A percentile compares a stretch with the other conserved stretches of the same genome.
phyloP scores from a whole-genome alignment of 2,329 filamentous ascomycete species.

The Neonectria sp. region DNA sequence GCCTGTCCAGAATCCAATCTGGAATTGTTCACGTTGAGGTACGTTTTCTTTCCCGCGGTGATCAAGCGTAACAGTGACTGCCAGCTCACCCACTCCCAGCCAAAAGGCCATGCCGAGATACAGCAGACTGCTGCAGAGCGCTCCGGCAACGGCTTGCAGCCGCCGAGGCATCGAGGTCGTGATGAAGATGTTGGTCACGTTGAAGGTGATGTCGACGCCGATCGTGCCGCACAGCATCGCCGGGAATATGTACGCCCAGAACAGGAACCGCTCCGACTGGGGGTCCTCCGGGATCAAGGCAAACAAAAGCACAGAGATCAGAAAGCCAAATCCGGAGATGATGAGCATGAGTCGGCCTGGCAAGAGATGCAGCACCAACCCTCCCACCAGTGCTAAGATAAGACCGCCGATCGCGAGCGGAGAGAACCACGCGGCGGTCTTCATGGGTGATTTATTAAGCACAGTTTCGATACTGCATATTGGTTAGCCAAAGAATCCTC shows the following conservation, averaged over 20 bases:
- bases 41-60: conserved; percentile 45
- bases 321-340: conserved; percentile 72
- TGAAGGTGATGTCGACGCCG: conserved; percentile 82
- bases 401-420: conserved; percentile 79
- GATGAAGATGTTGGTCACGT: conserved; percentile 84
- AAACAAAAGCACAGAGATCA: conserved; percentile 73
- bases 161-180: conserved; percentile 77
- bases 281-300: conserved; percentile 72
- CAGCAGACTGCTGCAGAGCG: conserved; percentile 78
- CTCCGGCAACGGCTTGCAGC: conserved; percentile 80
- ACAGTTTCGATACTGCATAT: conserved; percentile 69
- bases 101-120: conserved; percentile 82
- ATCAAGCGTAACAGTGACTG: conserved; percentile 63
- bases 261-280: conserved; percentile 53
- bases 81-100: conserved; percentile 79
- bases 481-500: neutral
- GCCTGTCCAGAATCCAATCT: conserved; percentile 77
- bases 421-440: conserved; percentile 77
- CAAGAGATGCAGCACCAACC: conserved; percentile 75
- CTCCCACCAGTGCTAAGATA: conserved; percentile 73
- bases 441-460: conserved; percentile 71
- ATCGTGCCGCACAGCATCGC: conserved; percentile 78
- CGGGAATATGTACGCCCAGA: conserved; percentile 83
- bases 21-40: conserved; percentile 69
- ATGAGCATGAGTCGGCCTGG: conserved; percentile 75